A percentile compares a stretch with the other conserved stretches of the same genome.
Conservation (phyloP, 331 rosid genomes). For the Arachis monticola region DNA sequence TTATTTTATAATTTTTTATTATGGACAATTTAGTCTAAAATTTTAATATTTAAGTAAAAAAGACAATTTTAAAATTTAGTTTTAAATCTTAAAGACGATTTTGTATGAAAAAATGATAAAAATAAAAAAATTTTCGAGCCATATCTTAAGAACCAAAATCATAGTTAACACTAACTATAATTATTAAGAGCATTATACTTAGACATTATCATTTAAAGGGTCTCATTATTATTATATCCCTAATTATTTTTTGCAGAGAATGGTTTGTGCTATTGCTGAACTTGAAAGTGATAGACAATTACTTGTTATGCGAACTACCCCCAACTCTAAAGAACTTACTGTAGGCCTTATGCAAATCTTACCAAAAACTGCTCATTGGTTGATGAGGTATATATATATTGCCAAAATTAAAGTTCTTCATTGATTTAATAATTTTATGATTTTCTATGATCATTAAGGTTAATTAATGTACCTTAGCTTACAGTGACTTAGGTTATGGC, state of each 20-base stretch:
- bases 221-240: not conserved
- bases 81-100: too few relatives aligned
- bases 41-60: too few relatives aligned
- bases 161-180: not conserved
- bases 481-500: slow-evolving; percentile 69
- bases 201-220: not conserved
- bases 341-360: slow-evolving; percentile 83
- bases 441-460: slow-evolving; percentile 33
- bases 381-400: slow-evolving; percentile 54
- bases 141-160: too few relatives aligned
- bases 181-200: not conserved
- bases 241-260: slow-evolving; percentile 51
- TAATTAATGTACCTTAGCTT: slow-evolving; percentile 34
- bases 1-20: too few relatives aligned
- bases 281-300: slow-evolving; percentile 87
- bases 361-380: slow-evolving; percentile 61
- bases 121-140: too few relatives aligned
- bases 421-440: not conserved
- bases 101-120: too few relatives aligned
- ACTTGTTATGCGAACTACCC: slow-evolving; percentile 48
- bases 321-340: slow-evolving; percentile 57
- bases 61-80: too few relatives aligned
- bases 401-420: slow-evolving; percentile 29
- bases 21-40: too few relatives aligned
- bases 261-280: slow-evolving; percentile 83